These are phyloP conservation scores for Neolentinus lepideus DNA, from an alignment of 1,284 basidiomycete species.

Conservation along the genomic window DNA sequence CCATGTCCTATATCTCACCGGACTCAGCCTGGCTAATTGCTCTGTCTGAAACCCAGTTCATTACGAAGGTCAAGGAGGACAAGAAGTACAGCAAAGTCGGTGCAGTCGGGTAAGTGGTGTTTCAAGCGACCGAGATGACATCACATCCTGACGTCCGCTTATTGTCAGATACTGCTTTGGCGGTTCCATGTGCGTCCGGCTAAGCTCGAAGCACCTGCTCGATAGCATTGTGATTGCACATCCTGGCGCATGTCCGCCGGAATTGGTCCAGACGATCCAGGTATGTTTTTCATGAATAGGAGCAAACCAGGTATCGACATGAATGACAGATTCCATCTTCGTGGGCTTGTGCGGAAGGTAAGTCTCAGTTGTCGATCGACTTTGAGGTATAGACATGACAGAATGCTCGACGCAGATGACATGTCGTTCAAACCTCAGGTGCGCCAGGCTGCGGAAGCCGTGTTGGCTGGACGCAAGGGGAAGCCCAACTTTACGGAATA, in stretches of 20 bases:
- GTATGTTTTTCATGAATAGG: conserved; percentile 13
- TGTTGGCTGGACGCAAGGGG: conserved; percentile 35
- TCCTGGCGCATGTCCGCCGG: conserved; percentile 35
- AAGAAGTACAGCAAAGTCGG: conserved; percentile 53
- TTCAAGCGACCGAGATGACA: background rate
- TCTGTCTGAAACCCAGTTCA: conserved; percentile 29
- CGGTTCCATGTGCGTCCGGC: conserved; percentile 32
- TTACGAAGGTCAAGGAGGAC: conserved; percentile 37
- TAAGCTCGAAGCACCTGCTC: conserved; percentile 34
- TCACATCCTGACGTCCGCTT: background rate
- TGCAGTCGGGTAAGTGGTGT: conserved; percentile 50
- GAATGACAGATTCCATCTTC: conserved; percentile 29
- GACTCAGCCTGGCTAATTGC: too few species aligned
- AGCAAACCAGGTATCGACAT: background rate
- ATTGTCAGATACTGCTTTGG: conserved; percentile 53
- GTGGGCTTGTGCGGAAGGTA: conserved; percentile 55
- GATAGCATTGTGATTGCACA: conserved; percentile 49
- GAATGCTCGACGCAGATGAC: conserved; percentile 39
- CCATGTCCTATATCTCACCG: too few species aligned
- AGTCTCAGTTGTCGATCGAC: background rate
- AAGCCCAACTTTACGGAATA: conserved; percentile 38
- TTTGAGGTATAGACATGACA: background rate
- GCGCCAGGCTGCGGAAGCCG: conserved; percentile 34
- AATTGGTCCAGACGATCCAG: conserved; percentile 37
- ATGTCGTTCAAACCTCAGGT: conserved; percentile 30